These are phyloP conservation scores for Stemphylium vesicarium DNA, from an alignment of 2,329 filamentous ascomycete genomes.

Conservation along the genomic window DNA sequence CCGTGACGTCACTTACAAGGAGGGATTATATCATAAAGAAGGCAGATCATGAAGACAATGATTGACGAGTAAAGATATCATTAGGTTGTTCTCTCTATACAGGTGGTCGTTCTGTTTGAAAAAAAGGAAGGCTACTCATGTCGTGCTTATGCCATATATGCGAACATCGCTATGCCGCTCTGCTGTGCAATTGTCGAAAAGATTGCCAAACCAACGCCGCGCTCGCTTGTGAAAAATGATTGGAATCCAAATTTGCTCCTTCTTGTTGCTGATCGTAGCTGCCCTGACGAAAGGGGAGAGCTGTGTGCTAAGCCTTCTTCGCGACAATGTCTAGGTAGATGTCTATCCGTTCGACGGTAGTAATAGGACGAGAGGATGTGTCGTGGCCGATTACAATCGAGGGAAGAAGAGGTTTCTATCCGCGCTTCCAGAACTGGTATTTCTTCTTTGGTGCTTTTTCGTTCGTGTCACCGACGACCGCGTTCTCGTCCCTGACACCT, in stretches of 20 bases:
- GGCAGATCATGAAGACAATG: background rate
- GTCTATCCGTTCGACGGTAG: background rate
- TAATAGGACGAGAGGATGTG: background rate
- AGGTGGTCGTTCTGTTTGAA: background rate
- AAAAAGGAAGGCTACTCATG: background rate
- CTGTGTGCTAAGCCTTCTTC: background rate
- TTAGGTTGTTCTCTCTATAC: constrained; percentile 5
- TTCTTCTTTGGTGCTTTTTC: constrained; percentile 17
- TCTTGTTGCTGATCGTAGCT: background rate
- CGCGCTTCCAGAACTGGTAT: constrained; percentile 24
- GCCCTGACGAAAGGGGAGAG: background rate
- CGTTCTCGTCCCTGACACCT: constrained; percentile 8
- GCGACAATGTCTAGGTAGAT: background rate
- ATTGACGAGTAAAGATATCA: background rate
- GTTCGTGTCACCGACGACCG: constrained; percentile 6
- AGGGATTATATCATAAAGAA: background rate
- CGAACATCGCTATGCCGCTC: background rate
- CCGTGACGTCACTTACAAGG: too few relatives aligned
- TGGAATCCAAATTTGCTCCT: background rate
- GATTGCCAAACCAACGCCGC: constrained; percentile 22
- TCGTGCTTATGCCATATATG: background rate
- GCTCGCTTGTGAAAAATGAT: constrained; percentile 15
- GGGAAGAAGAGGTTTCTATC: constrained; percentile 10
- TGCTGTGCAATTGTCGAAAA: constrained; percentile 7
- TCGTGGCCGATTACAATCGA: background rate